Base-by-base conservation (phyloP, 2,329 filamentous ascomycete genomes). In the Ophiocordyceps sinensis region DNA sequence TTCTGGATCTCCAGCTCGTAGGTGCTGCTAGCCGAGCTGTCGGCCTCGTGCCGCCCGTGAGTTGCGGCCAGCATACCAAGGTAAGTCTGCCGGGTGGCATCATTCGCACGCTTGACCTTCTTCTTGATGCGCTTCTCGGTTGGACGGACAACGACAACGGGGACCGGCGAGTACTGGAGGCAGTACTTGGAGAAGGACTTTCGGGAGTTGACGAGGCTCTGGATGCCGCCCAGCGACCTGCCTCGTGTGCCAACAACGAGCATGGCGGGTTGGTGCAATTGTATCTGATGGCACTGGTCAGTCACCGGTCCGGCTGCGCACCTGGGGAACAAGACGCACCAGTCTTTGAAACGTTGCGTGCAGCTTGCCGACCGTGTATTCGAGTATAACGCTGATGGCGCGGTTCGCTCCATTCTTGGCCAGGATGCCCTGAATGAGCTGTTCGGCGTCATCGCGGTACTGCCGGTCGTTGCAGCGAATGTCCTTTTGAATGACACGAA, bases 101-200 rank as follows among this genome's bases (percentile, higher is more conserved):
- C 85, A 41, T 82, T 78, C 39, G 78, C 73, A 28, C 88, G 79
- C 66, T 94, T 94, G 44, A 75, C 73, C 62, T 91, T 93, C 65
- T 93, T 93, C 63, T 91, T 91, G 55, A 85, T 76, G 17, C 88
- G 81, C 64, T 93, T 93, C 45, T 84, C 82, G 28, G 82, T 83
- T 30, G 88, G 87, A 4, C 88, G 77, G 10, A 94, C 88, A 28
- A 95, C 88, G 28, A 94, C 88, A 8, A 94, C 88, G 1, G 88
- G 88, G 1, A 95, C 85, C 0, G 88, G 87, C 2, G 85, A 94
- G 58, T 94, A 88, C 56, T 95, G 88, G 12, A 94, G 71, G 53
- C 88, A 94, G 62, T 94, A 95, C 57, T 94, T 94, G 23, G 85
- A 93, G 36, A 94, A 88, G 0, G 84, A 91, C 47, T 86, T 91